phyloP scores from a whole-genome alignment of 441 rosid species.

The Mallotus repandus region DNA sequence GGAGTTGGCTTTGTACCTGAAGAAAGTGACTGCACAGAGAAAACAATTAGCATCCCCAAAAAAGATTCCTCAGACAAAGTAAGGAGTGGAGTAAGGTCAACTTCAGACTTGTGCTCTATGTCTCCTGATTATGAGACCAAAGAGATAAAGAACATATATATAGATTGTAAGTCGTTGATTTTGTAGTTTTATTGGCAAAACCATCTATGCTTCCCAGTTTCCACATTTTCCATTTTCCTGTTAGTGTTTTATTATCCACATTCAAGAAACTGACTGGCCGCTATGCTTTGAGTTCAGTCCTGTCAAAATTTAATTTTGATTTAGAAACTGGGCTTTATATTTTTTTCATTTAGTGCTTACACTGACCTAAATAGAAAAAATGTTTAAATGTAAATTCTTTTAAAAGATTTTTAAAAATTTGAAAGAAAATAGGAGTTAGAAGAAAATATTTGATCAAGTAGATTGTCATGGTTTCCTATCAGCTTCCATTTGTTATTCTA shows the following conservation, averaged over 20 bases:
- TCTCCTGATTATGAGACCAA: constrained; percentile 71
- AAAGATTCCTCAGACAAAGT: constrained; percentile 42
- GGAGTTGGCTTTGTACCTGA: constrained; percentile 45
- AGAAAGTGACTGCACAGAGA: constrained; percentile 39
- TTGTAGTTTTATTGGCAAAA: background rate
- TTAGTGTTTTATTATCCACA: constrained; percentile 12
- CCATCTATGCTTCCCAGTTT: constrained; percentile 17
- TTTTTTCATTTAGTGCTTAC: background rate
- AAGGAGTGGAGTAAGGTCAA: constrained; percentile 42
- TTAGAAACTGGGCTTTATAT: background rate
- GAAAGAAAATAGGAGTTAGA: background rate
- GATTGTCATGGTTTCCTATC: background rate
- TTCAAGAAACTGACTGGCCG: constrained; percentile 9
- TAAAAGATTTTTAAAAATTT: background rate
- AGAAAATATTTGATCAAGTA: background rate
- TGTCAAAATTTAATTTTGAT: background rate
- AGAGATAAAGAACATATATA: constrained; percentile 92
- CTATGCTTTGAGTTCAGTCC: background rate
- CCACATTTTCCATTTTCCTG: background rate
- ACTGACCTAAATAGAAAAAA: background rate
- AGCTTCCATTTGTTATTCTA: background rate
- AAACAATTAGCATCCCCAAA: constrained; percentile 40
- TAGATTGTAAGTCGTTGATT: constrained; percentile 73
- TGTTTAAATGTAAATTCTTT: too few relatives aligned
- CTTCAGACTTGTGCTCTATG: constrained; percentile 32